phyloP scores from a whole-genome alignment of 257 asterid genomes.

The Plantago ovata region DNA sequence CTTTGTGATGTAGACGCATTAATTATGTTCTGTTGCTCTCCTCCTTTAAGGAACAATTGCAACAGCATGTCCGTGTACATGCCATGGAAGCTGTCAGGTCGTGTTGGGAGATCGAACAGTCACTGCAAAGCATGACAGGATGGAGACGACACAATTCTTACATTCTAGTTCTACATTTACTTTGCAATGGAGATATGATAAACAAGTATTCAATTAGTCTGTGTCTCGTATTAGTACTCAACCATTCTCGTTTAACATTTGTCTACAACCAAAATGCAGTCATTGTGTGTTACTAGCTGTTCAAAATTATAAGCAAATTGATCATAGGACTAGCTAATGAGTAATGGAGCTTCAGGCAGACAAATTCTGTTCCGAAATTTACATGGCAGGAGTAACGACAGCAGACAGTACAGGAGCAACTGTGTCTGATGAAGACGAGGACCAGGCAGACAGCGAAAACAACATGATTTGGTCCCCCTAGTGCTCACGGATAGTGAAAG shows the following conservation, averaged over 20 bases:
- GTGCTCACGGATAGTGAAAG: constrained; percentile 47
- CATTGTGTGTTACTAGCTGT: too few relatives aligned
- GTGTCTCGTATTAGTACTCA: too few relatives aligned
- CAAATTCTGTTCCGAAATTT: too few relatives aligned
- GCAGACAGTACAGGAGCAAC: constrained; percentile 55
- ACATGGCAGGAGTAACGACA: constrained; percentile 38
- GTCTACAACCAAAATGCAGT: too few relatives aligned
- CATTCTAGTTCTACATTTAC: too few relatives aligned
- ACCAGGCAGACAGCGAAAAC: constrained; percentile 34
- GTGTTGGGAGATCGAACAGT: constrained; percentile 65
- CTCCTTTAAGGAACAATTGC: constrained; percentile 60
- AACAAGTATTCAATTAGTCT: too few relatives aligned
- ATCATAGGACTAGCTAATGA: too few relatives aligned
- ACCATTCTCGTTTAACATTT: too few relatives aligned
- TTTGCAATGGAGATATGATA: too few relatives aligned
- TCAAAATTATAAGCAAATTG: too few relatives aligned
- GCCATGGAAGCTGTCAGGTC: constrained; percentile 77
- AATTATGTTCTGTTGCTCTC: constrained; percentile 56
- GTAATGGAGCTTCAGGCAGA: too few relatives aligned
- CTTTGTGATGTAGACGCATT: constrained; percentile 64
- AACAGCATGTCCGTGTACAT: constrained; percentile 61
- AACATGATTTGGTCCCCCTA: constrained; percentile 36
- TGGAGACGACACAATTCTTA: background rate
- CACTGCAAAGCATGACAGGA: constrained; percentile 66
- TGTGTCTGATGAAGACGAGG: constrained; percentile 55